A percentile compares a stretch with the other conserved stretches of the same genome.
These are phyloP conservation scores for Cupressus sempervirens DNA, from an alignment of 75 land plant species.

Conservation along the genomic window DNA sequence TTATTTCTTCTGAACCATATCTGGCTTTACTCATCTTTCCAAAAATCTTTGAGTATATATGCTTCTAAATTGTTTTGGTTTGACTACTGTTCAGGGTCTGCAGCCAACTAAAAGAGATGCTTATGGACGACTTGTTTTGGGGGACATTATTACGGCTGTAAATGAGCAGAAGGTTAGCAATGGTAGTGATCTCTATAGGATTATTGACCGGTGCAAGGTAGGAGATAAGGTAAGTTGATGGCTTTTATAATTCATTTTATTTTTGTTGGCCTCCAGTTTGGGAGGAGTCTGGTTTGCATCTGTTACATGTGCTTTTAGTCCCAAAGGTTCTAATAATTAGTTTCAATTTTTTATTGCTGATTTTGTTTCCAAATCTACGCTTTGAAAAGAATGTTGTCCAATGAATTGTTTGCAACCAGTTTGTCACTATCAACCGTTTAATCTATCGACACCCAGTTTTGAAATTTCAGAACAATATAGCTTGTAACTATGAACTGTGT, in stretches of 20 bases:
- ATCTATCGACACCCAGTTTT: neutral
- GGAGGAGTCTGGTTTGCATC: neutral
- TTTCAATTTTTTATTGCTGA: neutral
- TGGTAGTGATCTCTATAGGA: conserved; percentile 52
- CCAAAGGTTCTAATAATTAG: neutral
- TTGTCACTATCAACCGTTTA: neutral
- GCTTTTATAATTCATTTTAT: neutral
- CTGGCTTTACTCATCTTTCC: neutral
- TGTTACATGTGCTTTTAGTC: neutral
- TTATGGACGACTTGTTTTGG: conserved; percentile 49
- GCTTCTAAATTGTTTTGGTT: neutral
- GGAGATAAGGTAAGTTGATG: conserved; percentile 36
- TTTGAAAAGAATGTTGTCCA: neutral
- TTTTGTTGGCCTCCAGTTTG: neutral
- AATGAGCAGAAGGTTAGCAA: conserved; percentile 43
- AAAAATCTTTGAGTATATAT: neutral
- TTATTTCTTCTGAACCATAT: neutral
- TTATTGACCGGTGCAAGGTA: conserved; percentile 47
- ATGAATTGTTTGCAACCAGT: neutral
- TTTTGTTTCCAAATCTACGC: neutral
- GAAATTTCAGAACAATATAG: neutral
- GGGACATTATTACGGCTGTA: conserved; percentile 44
- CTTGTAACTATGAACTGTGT: neutral
- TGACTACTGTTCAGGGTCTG: conserved; percentile 22
- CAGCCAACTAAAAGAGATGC: conserved; percentile 40